These are phyloP conservation scores for Lentinula sp. DNA, from an alignment of 768 basidiomycete genomes.

Conservation along the genomic window DNA sequence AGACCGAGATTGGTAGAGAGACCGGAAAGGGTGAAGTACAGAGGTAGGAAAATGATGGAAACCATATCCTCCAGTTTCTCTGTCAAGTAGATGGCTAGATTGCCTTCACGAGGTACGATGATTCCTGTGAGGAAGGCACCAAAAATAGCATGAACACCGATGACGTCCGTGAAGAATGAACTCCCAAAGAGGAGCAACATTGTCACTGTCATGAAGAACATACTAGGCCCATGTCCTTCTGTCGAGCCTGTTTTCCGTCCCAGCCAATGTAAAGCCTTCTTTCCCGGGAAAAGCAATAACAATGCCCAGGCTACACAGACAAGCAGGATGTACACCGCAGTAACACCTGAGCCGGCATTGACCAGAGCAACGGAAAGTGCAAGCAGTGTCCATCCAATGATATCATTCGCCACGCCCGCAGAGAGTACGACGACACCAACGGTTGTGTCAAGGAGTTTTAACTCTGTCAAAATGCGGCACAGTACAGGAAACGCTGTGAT, in stretches of 20 bases:
- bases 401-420: conserved; percentile 87
- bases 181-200: conserved; percentile 79
- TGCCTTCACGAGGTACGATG: conserved; percentile 83
- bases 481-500: conserved; percentile 86
- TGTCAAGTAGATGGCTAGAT: conserved; percentile 79
- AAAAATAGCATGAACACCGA: conserved; percentile 90
- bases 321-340: conserved; percentile 82
- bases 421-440: conserved; percentile 92
- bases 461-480: conserved; percentile 83
- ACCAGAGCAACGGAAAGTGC: conserved; percentile 91
- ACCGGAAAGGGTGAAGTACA: conserved; percentile 94
- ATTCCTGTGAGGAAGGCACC: conserved; percentile 83
- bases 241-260: conserved; percentile 74
- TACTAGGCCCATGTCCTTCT: conserved; percentile 70
- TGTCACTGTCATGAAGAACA: conserved; percentile 83
- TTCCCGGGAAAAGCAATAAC: conserved; percentile 66
- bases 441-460: conserved; percentile 85
- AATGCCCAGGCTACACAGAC: conserved; percentile 76
- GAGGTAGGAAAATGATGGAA: conserved; percentile 79
- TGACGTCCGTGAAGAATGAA: conserved; percentile 90
- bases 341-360: conserved; percentile 77
- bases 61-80: conserved; percentile 98
- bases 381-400: conserved; percentile 83
- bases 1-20: conserved; percentile 85
- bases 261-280: conserved; percentile 57